phyloP scores from a whole-genome alignment of 352 stramenopile genomes.

The Phytophthora megakarya region DNA sequence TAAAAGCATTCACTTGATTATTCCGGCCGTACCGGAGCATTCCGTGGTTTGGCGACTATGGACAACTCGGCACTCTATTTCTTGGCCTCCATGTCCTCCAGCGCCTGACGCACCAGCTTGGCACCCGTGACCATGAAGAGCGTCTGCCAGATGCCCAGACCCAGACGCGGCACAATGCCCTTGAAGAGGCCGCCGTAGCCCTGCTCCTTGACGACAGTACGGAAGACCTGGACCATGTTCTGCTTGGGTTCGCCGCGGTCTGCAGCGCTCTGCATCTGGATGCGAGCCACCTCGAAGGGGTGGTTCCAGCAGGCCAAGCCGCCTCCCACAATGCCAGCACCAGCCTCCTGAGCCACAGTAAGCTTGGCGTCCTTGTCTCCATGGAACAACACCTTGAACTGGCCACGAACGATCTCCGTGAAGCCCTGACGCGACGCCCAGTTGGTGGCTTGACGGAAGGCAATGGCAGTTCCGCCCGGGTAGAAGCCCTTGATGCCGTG shows the following conservation, averaged over 20 bases:
- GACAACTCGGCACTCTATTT: conserved; percentile 34
- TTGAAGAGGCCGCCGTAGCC: conserved; percentile 88
- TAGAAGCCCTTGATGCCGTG: conserved; percentile 92
- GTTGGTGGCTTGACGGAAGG: conserved; percentile 92
- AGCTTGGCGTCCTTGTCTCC: conserved; percentile 87
- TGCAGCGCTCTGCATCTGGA: conserved; percentile 91
- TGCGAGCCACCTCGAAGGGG: conserved; percentile 91
- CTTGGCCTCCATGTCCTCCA: conserved; percentile 60
- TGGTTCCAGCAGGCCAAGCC: conserved; percentile 92
- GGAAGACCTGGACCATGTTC: conserved; percentile 91
- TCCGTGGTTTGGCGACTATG: not conserved
- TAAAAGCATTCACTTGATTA: conserved; percentile 26
- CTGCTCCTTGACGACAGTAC: conserved; percentile 85
- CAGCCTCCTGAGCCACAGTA: conserved; percentile 86
- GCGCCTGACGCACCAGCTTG: conserved; percentile 88
- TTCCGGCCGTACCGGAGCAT: conserved; percentile 21
- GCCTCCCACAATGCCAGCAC: conserved; percentile 85
- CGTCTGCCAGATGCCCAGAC: conserved; percentile 91
- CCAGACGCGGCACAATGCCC: conserved; percentile 87
- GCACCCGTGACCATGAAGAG: conserved; percentile 93
- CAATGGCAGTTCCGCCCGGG: conserved; percentile 88
- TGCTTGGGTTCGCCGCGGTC: conserved; percentile 89
- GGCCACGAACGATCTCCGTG: conserved; percentile 86
- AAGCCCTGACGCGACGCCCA: conserved; percentile 92
- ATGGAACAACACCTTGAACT: conserved; percentile 88